phyloP scores from a whole-genome alignment of 805 yeast species.

The Saccharomycopsis guyanensis region DNA sequence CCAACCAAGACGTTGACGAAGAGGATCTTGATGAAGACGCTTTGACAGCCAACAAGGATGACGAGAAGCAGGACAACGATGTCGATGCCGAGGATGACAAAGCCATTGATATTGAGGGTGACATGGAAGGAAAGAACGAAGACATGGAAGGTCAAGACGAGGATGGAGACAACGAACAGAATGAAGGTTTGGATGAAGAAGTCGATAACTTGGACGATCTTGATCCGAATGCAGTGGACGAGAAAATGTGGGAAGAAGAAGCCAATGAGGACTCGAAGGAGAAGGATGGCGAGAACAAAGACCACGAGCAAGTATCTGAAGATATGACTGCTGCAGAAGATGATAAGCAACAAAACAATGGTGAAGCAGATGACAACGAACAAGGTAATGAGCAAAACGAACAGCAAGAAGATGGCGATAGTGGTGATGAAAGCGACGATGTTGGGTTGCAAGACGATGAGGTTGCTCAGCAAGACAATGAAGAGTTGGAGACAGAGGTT shows the following conservation, averaged over 20 bases:
- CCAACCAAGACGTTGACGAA: conserved; percentile 79
- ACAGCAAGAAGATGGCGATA: conserved; percentile 29
- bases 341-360: conserved; percentile 29
- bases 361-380: conserved; percentile 27
- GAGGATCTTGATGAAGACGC: conserved; percentile 77
- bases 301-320: conserved; percentile 47
- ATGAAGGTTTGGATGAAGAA: conserved; percentile 75
- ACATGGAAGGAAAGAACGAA: conserved; percentile 91
- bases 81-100: conserved; percentile 70
- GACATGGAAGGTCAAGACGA: conserved; percentile 66
- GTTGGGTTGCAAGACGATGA: conserved; percentile 46
- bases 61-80: conserved; percentile 45
- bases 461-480: conserved; percentile 55
- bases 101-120: conserved; percentile 93
- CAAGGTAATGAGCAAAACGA: conserved; percentile 28
- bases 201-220: conserved; percentile 81
- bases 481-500: conserved; percentile 61
- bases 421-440: conserved; percentile 34
- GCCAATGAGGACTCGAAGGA: conserved; percentile 70
- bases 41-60: conserved; percentile 42
- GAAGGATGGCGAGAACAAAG: conserved; percentile 67
- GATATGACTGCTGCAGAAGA: conserved; percentile 39
- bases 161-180: conserved; percentile 45
- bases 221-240: conserved; percentile 93
- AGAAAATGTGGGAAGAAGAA: conserved; percentile 97